Conservation (phyloP, 495 filamentous ascomycete species). For the Hypomontagnella monticulosa region DNA sequence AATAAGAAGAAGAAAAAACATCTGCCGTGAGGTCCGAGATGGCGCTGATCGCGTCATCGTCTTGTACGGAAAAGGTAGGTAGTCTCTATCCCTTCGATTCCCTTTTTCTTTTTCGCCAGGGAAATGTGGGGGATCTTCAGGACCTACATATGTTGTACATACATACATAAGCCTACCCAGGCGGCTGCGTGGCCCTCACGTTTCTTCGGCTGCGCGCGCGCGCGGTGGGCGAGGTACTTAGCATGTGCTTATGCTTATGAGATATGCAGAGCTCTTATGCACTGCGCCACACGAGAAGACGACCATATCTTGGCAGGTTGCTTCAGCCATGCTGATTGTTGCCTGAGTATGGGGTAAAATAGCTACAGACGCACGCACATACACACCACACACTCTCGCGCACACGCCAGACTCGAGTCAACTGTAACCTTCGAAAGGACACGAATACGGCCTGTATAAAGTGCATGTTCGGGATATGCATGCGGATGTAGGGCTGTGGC, state of each 20-base stretch:
- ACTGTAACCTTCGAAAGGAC: too few species aligned
- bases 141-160: not conserved
- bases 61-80: slow-evolving; percentile 19
- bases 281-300: slow-evolving; percentile 25
- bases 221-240: not conserved
- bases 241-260: slow-evolving; percentile 16
- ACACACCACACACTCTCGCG: too few species aligned
- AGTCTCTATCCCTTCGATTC: slow-evolving; percentile 1
- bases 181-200: slow-evolving; percentile 18
- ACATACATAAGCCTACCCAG: not conserved
- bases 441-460: too few species aligned
- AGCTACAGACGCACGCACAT: too few species aligned
- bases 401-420: too few species aligned
- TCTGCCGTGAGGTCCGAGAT: not conserved
- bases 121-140: slow-evolving; percentile 32
- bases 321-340: not conserved
- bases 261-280: too few species aligned
- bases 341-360: too few species aligned
- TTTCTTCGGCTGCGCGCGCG: not conserved
- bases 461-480: not conserved
- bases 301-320: not conserved
- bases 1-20: not conserved
- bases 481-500: slow-evolving; percentile 27
- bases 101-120: not conserved
- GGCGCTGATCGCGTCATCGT: not conserved